Evolutionary conservation across 345 rosid species (phyloP).

Genomic region (Aurinia saxatilis): DNA sequence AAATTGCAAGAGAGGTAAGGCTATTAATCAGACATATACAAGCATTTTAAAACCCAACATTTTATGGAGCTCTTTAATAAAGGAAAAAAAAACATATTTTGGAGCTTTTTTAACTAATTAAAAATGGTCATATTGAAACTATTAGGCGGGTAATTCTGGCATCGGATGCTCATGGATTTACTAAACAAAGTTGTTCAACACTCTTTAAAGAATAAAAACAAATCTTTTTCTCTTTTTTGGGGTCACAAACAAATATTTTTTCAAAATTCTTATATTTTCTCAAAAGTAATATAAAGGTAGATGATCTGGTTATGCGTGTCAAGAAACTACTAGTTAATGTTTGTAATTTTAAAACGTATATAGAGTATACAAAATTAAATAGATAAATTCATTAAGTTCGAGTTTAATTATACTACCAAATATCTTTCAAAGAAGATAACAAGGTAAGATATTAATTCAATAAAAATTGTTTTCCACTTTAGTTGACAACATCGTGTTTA

Average conservation of each 20-base stretch:
- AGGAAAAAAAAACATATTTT: too few species aligned
- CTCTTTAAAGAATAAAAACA: neutral
- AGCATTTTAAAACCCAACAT: too few species aligned
- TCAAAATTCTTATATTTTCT: neutral
- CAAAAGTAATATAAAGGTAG: neutral
- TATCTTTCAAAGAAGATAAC: neutral
- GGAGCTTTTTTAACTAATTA: neutral
- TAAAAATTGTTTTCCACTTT: neutral
- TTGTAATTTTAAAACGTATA: neutral
- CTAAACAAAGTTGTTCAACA: neutral
- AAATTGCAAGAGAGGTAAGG: too few species aligned
- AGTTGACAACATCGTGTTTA: neutral
- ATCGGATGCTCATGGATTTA: constrained; percentile 11
- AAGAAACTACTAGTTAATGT: neutral
- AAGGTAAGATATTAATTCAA: neutral
- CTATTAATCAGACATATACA: too few species aligned
- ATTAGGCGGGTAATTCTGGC: constrained; percentile 19
- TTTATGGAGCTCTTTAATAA: too few species aligned
- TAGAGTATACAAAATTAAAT: too few species aligned
- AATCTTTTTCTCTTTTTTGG: too few species aligned
- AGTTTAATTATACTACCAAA: too few species aligned
- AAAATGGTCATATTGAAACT: neutral
- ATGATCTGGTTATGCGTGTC: neutral
- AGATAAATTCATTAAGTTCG: too few species aligned
- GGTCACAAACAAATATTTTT: neutral